phyloP scores from a whole-genome alignment of 768 basidiomycete species.

The Boletus vermiculosoides region DNA sequence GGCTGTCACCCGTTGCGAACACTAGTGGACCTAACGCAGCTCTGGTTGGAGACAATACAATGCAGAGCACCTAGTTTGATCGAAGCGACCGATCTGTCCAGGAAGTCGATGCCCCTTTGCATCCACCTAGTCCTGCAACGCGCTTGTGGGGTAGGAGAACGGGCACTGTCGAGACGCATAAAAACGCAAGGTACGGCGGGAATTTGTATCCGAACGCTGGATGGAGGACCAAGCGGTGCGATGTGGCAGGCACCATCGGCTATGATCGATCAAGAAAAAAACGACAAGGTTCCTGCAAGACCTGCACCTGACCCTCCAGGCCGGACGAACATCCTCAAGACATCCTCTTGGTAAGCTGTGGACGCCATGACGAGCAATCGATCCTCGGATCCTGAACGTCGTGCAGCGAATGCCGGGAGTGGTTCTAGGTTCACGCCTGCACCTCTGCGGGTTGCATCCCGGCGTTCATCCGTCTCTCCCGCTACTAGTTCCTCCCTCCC shows the following conservation, averaged over 20 bases:
- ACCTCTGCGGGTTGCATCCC: conserved; percentile 18
- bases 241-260: background rate
- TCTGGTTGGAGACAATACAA: background rate
- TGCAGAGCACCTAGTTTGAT: background rate
- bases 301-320: conserved; percentile 22
- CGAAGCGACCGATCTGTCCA: background rate
- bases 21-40: background rate
- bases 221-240: background rate
- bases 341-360: conserved; percentile 48
- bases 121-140: conserved; percentile 23
- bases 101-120: conserved; percentile 7
- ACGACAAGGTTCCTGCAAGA: background rate
- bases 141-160: conserved; percentile 30
- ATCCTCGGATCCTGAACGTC: conserved; percentile 12
- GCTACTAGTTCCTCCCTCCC: background rate
- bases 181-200: conserved; percentile 13
- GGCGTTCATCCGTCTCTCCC: conserved; percentile 11
- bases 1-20: background rate
- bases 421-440: conserved; percentile 25
- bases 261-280: background rate
- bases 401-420: background rate
- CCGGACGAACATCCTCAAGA: conserved; percentile 44
- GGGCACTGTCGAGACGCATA: conserved; percentile 18
- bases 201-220: conserved; percentile 9
- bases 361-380: conserved; percentile 48